Conservation (phyloP, 2,329 filamentous ascomycete genomes). For the Aspergillus caelatus region DNA sequence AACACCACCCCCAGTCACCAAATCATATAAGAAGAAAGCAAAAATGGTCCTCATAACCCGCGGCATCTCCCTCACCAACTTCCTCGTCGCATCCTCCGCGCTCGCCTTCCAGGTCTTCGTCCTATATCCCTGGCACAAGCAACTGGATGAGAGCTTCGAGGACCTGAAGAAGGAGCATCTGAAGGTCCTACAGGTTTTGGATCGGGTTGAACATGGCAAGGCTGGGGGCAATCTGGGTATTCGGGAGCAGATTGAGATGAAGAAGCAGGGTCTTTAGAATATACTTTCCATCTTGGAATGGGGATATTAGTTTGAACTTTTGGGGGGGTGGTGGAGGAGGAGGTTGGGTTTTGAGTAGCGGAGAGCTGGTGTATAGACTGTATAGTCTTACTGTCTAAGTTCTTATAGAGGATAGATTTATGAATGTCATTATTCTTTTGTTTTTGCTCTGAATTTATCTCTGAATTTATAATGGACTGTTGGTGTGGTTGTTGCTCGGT, state of each 20-base stretch:
- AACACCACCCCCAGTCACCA: not conserved
- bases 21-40: not conserved
- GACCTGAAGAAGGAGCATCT: conserved; percentile 61
- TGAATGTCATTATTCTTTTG: not conserved
- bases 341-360: too few species aligned
- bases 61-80: conserved; percentile 65
- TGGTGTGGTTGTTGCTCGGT: too few species aligned
- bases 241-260: not conserved
- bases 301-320: too few species aligned
- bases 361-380: not conserved
- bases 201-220: not conserved
- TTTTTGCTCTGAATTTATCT: not conserved
- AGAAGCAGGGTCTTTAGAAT: not conserved
- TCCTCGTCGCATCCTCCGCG: conserved; percentile 66
- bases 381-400: not conserved
- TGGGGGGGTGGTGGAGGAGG: too few species aligned
- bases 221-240: not conserved
- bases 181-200: conserved; percentile 31
- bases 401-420: not conserved
- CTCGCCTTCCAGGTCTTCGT: conserved; percentile 70
- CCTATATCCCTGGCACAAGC: conserved; percentile 70
- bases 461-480: not conserved
- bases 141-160: conserved; percentile 65
- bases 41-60: conserved; percentile 50
- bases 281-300: not conserved